Evolutionary conservation across 495 filamentous ascomycete genomes (phyloP).

Genomic region (Cercophora newfieldiana): DNA sequence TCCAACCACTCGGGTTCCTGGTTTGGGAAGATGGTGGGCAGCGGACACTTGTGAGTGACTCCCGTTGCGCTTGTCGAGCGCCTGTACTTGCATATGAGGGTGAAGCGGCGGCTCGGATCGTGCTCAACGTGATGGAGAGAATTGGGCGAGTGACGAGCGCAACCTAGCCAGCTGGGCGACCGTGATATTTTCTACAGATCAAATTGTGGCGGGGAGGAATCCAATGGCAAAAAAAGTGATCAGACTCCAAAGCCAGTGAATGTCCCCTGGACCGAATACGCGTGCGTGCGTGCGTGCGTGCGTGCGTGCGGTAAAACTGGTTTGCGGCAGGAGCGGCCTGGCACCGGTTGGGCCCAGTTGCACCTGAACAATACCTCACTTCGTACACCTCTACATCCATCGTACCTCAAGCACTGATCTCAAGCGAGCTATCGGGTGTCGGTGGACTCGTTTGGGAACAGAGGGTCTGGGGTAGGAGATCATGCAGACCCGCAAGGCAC

Average conservation of each 20-base stretch:
- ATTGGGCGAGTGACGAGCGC: not conserved
- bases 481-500: slow-evolving; percentile 32
- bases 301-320: not conserved
- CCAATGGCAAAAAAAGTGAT: not conserved
- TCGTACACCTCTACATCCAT: too few relatives aligned
- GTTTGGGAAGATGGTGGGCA: slow-evolving; percentile 6
- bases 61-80: not conserved
- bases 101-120: not conserved
- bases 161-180: not conserved
- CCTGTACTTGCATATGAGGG: not conserved
- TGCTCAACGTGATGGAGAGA: not conserved
- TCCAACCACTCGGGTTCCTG: slow-evolving; percentile 27
- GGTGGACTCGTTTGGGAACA: slow-evolving; percentile 27
- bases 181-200: not conserved
- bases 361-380: too few relatives aligned
- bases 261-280: not conserved
- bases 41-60: not conserved
- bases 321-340: not conserved
- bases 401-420: too few relatives aligned
- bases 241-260: not conserved
- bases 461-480: slow-evolving; percentile 32
- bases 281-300: not conserved
- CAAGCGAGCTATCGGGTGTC: slow-evolving; percentile 10
- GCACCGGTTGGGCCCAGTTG: not conserved
- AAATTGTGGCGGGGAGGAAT: not conserved